Conservation (phyloP, 1,284 basidiomycete species). For the Boletus smithii region DNA sequence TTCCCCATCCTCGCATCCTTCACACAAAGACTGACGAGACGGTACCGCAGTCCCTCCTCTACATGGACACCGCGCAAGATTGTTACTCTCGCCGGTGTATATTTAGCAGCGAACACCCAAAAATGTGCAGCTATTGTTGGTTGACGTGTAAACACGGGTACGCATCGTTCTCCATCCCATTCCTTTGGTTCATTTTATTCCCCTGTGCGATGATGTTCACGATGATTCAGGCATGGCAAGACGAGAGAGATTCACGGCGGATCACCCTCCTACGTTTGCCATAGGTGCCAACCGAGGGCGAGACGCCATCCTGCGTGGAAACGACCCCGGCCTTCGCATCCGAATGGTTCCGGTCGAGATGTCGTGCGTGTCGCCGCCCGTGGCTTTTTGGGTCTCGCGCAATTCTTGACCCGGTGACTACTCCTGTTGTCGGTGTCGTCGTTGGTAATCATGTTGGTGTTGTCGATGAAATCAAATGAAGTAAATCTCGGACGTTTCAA, state of each 20-base stretch:
- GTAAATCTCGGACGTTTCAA: no score
- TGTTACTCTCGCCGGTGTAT: conserved; percentile 31
- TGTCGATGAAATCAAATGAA: no score
- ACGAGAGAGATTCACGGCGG: conserved; percentile 28
- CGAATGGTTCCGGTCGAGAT: neutral
- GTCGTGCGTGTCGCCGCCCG: conserved; percentile 1
- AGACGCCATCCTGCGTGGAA: conserved; percentile 23
- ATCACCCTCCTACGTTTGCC: conserved; percentile 30
- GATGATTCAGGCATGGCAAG: conserved; percentile 21
- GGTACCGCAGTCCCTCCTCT: conserved; percentile 14
- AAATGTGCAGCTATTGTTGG: conserved; percentile 23
- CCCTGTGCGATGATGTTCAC: no score
- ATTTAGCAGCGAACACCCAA: conserved; percentile 29
- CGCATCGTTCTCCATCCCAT: neutral
- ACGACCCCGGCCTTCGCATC: conserved; percentile 16
- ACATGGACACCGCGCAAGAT: conserved; percentile 32
- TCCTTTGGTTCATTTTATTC: neutral
- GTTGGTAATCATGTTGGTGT: neutral
- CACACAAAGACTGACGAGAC: neutral
- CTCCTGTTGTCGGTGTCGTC: neutral
- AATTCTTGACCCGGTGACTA: conserved; percentile 15
- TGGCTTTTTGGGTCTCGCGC: conserved; percentile 10
- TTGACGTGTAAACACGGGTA: conserved; percentile 29
- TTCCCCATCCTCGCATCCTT: no score
- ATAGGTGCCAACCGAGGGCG: conserved; percentile 21